Percentiles rank a stretch among this genome's conserved stretches.
phyloP scores from a whole-genome alignment of 2,329 filamentous ascomycete species.

The Trichoderma oligosporum region DNA sequence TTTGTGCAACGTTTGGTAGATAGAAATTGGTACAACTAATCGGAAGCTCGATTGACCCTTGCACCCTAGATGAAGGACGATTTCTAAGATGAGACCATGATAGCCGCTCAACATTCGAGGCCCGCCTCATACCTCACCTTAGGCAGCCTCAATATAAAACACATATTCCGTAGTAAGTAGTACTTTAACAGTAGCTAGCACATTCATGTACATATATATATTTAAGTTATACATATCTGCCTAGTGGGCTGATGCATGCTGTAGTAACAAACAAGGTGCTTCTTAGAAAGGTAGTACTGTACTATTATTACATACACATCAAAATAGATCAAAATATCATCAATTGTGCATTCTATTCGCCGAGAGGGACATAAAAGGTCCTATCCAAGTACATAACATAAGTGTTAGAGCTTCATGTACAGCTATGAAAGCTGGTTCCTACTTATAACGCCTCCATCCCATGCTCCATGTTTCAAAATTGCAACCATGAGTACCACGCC shows the following conservation, averaged over 20 bases:
- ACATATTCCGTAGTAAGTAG: too few relatives aligned
- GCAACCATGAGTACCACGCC: not conserved
- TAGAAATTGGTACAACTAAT: not conserved
- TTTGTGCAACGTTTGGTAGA: not conserved
- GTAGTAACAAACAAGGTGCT: too few relatives aligned
- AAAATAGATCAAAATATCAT: too few relatives aligned
- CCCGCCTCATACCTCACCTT: not conserved
- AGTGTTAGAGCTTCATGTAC: not conserved
- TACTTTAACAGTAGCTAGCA: too few relatives aligned
- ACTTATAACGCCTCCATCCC: not conserved
- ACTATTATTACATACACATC: too few relatives aligned
- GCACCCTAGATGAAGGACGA: not conserved
- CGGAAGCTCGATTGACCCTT: constrained; percentile 1
- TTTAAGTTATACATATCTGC: too few relatives aligned
- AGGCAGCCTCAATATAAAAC: constrained; percentile 2
- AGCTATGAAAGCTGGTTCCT: not conserved
- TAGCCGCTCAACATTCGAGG: constrained; percentile 6
- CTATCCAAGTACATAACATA: not conserved
- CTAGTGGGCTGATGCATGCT: too few relatives aligned
- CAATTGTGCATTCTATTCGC: not conserved
- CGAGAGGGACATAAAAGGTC: not conserved
- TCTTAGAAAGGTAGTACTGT: too few relatives aligned
- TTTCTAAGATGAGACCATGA: constrained; percentile 11
- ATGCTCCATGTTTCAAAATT: constrained; percentile 7
- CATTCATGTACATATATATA: too few relatives aligned